Base-by-base conservation (phyloP, 495 filamentous ascomycete species). In the Eremomyces bilateralis region DNA sequence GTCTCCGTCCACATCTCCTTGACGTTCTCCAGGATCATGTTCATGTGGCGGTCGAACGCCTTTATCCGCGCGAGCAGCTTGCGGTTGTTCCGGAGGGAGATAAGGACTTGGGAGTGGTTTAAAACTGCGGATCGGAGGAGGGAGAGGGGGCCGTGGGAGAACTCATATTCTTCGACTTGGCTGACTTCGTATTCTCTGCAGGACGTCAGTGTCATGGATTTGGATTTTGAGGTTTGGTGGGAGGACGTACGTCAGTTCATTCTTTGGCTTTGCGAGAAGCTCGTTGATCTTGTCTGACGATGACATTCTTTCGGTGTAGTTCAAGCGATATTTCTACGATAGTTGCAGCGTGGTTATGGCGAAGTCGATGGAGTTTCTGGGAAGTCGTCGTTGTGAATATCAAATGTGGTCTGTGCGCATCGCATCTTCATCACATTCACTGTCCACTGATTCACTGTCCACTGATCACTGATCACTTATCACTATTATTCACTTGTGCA, bases 1-100 rank as follows among this genome's bases (percentile, higher is more conserved):
- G 74, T 82, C 61, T 97, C 88, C 3, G 82, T 93, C 88, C 88
- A 97, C 83, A 97, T 95, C 63, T 97, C 88, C 64, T 95, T 97
- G 22, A 85, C 81, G 45, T 90, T 90, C 67, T 93, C 83, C 21
- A 91, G 59, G n/a, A 93, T 78, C 83, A 91, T 90, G 59, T 91
- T 91, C 63, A 80, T 84, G 61, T 95, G 90, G 44, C 88, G 71
- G 57, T 94, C 84, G 53, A 83, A 84, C 8, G 78, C 77, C 59
- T 82, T 82, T 36, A 84, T 75, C 11, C 76, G 65, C 15, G 76
- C 80, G 31, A 82, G 65, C 15, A 83, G 58, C 57, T 83, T 83
- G 45, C 82, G 69, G 63, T 88, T 80, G 62, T 84, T 85, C 21
- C 82, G 79, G 54, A 76, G 77, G 31, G 78, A 81, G 46, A 92